Evolutionary conservation across 805 yeast genomes (phyloP).

Genomic region (Candida fluviatilis): DNA sequence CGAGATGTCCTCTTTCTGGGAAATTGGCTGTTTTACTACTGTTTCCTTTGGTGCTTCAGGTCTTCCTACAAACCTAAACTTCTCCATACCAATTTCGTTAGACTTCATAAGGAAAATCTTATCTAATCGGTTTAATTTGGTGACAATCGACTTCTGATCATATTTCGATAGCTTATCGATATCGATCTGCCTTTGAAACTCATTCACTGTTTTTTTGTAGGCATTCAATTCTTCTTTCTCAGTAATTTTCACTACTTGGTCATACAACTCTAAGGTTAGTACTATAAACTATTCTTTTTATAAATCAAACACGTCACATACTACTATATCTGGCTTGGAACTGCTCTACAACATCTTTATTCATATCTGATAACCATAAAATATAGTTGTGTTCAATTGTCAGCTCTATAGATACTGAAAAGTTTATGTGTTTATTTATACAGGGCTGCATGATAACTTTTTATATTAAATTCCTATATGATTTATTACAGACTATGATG

Average conservation of each 20-base stretch:
- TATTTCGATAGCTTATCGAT: constrained; percentile 6
- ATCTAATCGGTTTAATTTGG: constrained; percentile 15
- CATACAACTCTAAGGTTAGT: background rate
- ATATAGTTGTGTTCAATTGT: too few species aligned
- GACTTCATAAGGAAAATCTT: constrained; percentile 18
- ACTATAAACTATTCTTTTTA: background rate
- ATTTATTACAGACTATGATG: background rate
- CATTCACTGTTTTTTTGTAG: constrained; percentile 7
- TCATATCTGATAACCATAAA: too few species aligned
- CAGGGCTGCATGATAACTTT: too few species aligned
- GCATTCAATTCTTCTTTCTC: constrained; percentile 2
- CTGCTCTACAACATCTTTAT: constrained; percentile 1
- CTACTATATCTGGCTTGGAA: constrained; percentile 1
- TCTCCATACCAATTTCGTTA: constrained; percentile 9
- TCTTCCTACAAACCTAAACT: constrained; percentile 26
- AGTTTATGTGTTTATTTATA: too few species aligned
- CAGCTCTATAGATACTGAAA: too few species aligned
- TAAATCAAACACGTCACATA: background rate
- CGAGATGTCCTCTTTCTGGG: constrained; percentile 1
- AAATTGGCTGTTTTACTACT: background rate
- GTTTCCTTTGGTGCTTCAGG: constrained; percentile 17
- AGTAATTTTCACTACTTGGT: background rate
- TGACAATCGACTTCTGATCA: constrained; percentile 20
- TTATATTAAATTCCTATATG: background rate
- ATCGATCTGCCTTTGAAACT: constrained; percentile 7